A percentile compares a stretch with the other conserved stretches of the same genome.
Evolutionary conservation across 129 eudicot species (phyloP).

Genomic region (Erigeron canadensis): DNA sequence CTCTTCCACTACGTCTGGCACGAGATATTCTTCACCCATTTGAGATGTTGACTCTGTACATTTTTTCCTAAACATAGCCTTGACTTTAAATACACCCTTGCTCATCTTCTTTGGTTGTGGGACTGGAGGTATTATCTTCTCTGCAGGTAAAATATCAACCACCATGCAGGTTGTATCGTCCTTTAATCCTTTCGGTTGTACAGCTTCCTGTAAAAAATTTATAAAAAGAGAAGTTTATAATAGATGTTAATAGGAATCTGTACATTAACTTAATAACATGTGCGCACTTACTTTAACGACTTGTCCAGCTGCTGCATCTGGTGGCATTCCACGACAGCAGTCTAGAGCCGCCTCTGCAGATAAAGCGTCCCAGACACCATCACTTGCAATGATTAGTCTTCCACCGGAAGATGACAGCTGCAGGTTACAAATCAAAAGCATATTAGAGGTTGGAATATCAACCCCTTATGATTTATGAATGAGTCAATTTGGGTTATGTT

Average conservation of each 20-base stretch:
- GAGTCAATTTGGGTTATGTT: constrained; percentile 7
- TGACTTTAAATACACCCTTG: constrained; percentile 61
- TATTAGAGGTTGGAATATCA: neutral
- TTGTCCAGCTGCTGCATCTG: constrained; percentile 95
- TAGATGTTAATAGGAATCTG: constrained; percentile 5
- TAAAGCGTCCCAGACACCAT: constrained; percentile 98
- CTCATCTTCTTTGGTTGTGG: constrained; percentile 75
- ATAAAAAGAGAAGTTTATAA: neutral
- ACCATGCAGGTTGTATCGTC: constrained; percentile 99
- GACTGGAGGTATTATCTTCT: constrained; percentile 59
- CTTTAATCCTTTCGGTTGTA: constrained; percentile 75
- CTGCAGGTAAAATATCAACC: constrained; percentile 72
- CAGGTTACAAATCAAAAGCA: constrained; percentile 15
- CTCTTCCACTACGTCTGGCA: constrained; percentile 83
- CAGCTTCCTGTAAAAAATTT: constrained; percentile 65
- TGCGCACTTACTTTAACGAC: constrained; percentile 68
- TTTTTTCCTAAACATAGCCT: constrained; percentile 79
- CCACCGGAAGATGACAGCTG: constrained; percentile 94
- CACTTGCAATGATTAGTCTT: constrained; percentile 83
- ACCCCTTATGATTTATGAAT: neutral
- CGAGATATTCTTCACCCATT: constrained; percentile 53
- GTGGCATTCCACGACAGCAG: constrained; percentile 79
- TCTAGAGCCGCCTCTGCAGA: constrained; percentile 80
- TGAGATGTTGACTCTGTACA: constrained; percentile 58
- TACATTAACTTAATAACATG: neutral